A percentile compares a stretch with the other conserved stretches of the same genome.
Conservation (phyloP, 371 early-diverging fungal species). For the Polyrhizophydium stewartii region DNA sequence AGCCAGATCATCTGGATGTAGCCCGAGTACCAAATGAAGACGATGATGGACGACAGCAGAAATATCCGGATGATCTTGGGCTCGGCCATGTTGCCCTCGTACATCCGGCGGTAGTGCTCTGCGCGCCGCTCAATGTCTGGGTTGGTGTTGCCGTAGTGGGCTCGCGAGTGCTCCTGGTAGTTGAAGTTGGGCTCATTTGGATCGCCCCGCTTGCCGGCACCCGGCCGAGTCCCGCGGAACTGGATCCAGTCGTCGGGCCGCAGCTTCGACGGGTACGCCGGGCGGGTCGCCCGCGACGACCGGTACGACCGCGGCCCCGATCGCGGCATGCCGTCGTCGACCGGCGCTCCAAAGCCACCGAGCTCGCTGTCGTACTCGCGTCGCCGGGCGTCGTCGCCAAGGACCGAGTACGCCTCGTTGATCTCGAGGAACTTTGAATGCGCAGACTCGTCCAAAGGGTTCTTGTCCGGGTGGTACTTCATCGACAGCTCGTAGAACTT, state of each 20-base stretch:
- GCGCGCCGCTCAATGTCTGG: neutral
- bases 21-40: neutral
- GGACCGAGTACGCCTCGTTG: slow-evolving; percentile 80
- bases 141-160: slow-evolving; percentile 24
- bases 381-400: slow-evolving; percentile 67
- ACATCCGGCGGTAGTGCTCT: neutral
- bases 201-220: slow-evolving; percentile 17
- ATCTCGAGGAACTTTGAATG: slow-evolving; percentile 69
- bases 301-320: neutral
- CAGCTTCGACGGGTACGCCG: slow-evolving; percentile 3
- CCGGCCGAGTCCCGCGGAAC: slow-evolving; percentile 6
- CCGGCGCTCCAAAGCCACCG: neutral
- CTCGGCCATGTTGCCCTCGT: neutral
- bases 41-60: neutral
- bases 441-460: slow-evolving; percentile 59
- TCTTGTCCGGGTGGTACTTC: slow-evolving; percentile 84
- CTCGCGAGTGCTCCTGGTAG: slow-evolving; percentile 23
- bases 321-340: neutral
- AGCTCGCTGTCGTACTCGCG: slow-evolving; percentile 66
- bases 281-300: neutral
- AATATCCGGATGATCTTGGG: neutral
- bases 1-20: neutral
- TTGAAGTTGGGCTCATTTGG: slow-evolving; percentile 42
- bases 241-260: slow-evolving; percentile 47
- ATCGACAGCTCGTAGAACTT: slow-evolving; percentile 81